Evolutionary conservation across 2,329 filamentous ascomycete genomes (phyloP).

Genomic region (Sporothrix protearum): DNA sequence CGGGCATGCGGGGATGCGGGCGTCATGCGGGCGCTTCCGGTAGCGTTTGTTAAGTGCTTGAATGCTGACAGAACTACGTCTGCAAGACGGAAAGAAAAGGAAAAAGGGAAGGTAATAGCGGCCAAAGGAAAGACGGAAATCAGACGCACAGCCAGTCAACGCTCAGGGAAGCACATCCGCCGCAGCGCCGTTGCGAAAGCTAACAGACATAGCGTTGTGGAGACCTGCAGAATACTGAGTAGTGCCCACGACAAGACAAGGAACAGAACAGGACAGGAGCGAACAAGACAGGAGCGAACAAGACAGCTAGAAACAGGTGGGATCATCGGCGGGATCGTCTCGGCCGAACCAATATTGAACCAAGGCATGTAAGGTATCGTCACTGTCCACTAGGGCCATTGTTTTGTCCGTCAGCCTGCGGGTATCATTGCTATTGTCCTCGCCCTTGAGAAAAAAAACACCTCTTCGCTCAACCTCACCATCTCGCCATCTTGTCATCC

Average conservation of each 20-base stretch:
- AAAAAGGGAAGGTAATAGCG: neutral
- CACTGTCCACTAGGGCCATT: constrained; percentile 26
- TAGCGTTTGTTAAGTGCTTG: neutral
- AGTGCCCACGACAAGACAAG: neutral
- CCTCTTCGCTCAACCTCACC: no score
- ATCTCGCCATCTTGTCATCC: constrained; percentile 28
- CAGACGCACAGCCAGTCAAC: neutral
- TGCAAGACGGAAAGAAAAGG: neutral
- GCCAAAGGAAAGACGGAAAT: neutral
- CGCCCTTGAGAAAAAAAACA: constrained; percentile 24
- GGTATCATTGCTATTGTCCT: constrained; percentile 10
- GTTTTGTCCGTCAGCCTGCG: constrained; percentile 23
- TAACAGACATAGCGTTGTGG: neutral
- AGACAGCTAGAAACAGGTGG: neutral
- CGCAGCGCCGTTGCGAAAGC: neutral
- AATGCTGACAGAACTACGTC: no score
- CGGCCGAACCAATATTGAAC: neutral
- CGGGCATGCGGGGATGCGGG: neutral
- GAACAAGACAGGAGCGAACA: no score
- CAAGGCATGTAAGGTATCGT: constrained; percentile 28
- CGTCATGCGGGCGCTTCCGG: neutral
- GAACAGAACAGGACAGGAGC: neutral
- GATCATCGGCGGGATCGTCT: no score
- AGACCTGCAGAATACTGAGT: neutral
- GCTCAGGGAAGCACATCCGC: neutral